Evolutionary conservation across 257 asterid species (phyloP), one percentile per base, ranked within the genome.

Genomic region (Nicotiana knightiana): DNA sequence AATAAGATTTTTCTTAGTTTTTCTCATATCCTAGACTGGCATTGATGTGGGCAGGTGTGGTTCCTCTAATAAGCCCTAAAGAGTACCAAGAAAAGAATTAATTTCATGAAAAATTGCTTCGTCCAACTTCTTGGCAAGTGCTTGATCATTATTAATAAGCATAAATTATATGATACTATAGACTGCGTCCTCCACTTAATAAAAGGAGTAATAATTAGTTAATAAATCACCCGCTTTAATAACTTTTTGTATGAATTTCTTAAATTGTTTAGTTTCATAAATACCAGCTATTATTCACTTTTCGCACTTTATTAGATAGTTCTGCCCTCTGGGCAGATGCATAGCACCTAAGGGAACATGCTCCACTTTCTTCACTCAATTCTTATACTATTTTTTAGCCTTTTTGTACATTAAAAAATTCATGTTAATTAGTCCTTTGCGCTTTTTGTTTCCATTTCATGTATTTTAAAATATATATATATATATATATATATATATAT

Each of bases 121-220:
- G n/a, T 70, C 58, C 77, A 70, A 43, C 78, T 43, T 71, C 37
- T 71, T 71, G 77, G 78, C 59, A 70, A 70, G 78, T 70, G 59
- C n/a, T 24, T 61, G 16, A 53, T 21, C 28, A 61, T 21, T 21
- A 21, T 21, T 21, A 0, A 21, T 61, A 61, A 61, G 59, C 59
- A 10, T 21, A 70, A 43, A 43, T 43, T 70, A 43, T 43, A 43
- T 43, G 46, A 10, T 70, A 9, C 12, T 43, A 28, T 28, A 21
- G 26, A 43, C 39, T 48, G 51, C 9, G 15, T 48, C 26, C 15
- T 46, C 79, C 43, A 75, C 79, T 26, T 75, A 7, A 35, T 48
- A 48, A 73, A 48, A 75, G 43, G 79, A 75, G 46, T 48, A 48
- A 53, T 53, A 53, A 51, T 75, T 48, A 75, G 63, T 48, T 51